A percentile compares a stretch with the other conserved stretches of the same genome.
phyloP scores from a whole-genome alignment of 495 filamentous ascomycete genomes.

The Bacidia gigantensis region DNA sequence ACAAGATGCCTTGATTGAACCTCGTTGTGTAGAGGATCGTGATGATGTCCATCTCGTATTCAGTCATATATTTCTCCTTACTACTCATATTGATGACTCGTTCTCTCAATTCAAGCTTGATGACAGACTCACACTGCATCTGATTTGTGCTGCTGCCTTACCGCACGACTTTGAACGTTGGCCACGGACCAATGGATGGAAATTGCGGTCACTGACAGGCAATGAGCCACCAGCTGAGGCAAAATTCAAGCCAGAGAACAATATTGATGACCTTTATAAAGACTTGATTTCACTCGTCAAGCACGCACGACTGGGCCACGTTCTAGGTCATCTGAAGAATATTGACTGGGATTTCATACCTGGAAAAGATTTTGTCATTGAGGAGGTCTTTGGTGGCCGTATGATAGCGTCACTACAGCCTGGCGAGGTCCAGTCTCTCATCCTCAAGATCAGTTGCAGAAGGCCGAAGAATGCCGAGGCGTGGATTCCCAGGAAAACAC shows the following conservation, averaged over 20 bases:
- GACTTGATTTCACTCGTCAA: not conserved
- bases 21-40: not conserved
- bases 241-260: conserved; percentile 10
- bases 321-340: conserved; percentile 10
- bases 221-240: conserved; percentile 5
- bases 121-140: conserved; percentile 16
- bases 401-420: conserved; percentile 4
- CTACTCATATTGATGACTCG: conserved; percentile 7
- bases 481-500: not conserved
- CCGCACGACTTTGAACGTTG: conserved; percentile 3
- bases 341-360: conserved; percentile 12
- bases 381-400: conserved; percentile 13
- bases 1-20: not conserved
- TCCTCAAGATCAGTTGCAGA: conserved; percentile 10
- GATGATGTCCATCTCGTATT: conserved; percentile 3
- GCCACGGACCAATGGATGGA: conserved; percentile 19
- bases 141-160: conserved; percentile 13
- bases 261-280: not conserved
- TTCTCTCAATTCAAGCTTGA: conserved; percentile 8
- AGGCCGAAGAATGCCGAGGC: not conserved
- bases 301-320: conserved; percentile 12
- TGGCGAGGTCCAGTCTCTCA: conserved; percentile 9
- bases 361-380: conserved; percentile 11
- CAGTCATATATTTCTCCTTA: conserved; percentile 21
- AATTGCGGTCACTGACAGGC: conserved; percentile 14